phyloP scores from a whole-genome alignment of 116 monocot genomes.

The Papilionanthe hybrid region DNA sequence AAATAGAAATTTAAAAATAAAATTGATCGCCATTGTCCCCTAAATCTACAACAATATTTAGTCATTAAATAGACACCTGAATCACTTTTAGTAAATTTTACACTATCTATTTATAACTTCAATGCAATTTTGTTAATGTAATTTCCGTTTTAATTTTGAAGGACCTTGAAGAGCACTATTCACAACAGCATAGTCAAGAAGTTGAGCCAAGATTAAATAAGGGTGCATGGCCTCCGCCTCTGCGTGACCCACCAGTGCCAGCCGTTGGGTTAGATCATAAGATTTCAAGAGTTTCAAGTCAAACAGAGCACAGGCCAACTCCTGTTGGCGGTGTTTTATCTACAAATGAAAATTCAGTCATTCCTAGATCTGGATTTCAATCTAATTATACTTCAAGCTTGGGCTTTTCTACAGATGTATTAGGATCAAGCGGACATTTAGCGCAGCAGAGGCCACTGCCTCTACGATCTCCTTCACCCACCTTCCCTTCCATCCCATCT shows the following conservation, averaged over 20 bases:
- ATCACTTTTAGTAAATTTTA: neutral
- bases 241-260: conserved; percentile 20
- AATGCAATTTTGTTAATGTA: neutral
- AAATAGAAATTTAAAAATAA: no score
- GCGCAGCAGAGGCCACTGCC: conserved; percentile 18
- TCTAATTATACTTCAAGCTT: conserved; percentile 12
- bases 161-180: conserved; percentile 36
- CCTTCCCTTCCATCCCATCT: conserved; percentile 11
- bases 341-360: conserved; percentile 19
- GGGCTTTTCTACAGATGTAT: conserved; percentile 5
- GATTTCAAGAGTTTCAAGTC: conserved; percentile 28
- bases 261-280: conserved; percentile 11
- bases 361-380: conserved; percentile 11
- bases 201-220: conserved; percentile 21
- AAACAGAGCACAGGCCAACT: conserved; percentile 15
- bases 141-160: conserved; percentile 19
- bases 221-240: conserved; percentile 24
- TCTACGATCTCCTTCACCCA: conserved; percentile 20
- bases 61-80: neutral
- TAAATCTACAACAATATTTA: neutral
- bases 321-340: conserved; percentile 22
- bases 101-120: neutral
- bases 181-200: conserved; percentile 24
- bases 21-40: no score
- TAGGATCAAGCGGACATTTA: conserved; percentile 8